Evolutionary conservation across 2,329 filamentous ascomycete species (phyloP).

Genomic region (Mariannaea sp.): DNA sequence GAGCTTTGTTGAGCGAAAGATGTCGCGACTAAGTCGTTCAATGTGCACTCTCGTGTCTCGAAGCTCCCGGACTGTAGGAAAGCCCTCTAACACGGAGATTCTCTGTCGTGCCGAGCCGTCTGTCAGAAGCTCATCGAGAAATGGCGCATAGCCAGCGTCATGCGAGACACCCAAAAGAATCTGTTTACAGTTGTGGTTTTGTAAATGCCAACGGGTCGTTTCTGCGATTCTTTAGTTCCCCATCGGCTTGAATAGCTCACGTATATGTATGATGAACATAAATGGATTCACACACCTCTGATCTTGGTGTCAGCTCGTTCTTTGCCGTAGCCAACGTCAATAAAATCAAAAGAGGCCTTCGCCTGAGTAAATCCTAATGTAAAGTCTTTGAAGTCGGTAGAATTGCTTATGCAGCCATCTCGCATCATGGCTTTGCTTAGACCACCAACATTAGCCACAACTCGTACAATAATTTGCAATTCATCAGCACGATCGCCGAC

Average conservation of each 20-base stretch:
- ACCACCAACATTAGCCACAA: constrained; percentile 59
- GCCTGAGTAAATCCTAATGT: constrained; percentile 63
- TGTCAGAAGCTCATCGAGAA: constrained; percentile 59
- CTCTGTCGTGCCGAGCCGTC: constrained; percentile 50
- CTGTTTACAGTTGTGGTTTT: constrained; percentile 65
- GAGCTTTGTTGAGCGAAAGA: constrained; percentile 62
- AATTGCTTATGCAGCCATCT: constrained; percentile 51
- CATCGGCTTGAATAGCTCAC: background rate
- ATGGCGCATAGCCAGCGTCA: constrained; percentile 63
- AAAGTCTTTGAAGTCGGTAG: constrained; percentile 60
- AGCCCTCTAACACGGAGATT: constrained; percentile 60
- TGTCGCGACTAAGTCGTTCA: constrained; percentile 49
- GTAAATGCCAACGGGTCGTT: constrained; percentile 59
- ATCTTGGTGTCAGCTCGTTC: constrained; percentile 65
- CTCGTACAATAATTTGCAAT: constrained; percentile 60
- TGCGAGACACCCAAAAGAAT: constrained; percentile 66
- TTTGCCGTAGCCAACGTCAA: constrained; percentile 64
- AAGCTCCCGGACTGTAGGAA: constrained; percentile 56
- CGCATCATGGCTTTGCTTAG: constrained; percentile 56
- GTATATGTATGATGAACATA: background rate
- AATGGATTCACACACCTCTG: constrained; percentile 50
- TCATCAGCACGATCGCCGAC: constrained; percentile 51
- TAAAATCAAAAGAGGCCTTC: constrained; percentile 64
- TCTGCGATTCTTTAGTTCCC: constrained; percentile 46
- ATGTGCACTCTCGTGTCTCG: constrained; percentile 52